phyloP scores from a whole-genome alignment of 768 basidiomycete species.

The Agrocybe chaxingu region DNA sequence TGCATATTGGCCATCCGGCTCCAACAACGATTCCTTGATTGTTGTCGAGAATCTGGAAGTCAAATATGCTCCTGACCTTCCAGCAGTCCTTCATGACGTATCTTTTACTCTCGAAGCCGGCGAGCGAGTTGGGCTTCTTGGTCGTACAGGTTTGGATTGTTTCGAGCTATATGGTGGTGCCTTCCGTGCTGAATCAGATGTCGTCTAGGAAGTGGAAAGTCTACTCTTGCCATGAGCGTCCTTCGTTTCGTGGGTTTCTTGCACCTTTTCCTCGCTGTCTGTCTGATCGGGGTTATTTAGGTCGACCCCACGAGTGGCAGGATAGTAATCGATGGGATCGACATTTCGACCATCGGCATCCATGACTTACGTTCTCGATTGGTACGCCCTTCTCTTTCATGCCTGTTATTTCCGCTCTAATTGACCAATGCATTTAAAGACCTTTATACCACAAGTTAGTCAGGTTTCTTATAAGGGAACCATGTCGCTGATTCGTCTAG shows the following conservation, averaged over 20 bases:
- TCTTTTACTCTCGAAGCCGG: slow-evolving; percentile 68
- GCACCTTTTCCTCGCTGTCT: slow-evolving; percentile 63
- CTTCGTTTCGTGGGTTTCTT: slow-evolving; percentile 60
- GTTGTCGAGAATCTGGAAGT: slow-evolving; percentile 72
- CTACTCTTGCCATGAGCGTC: slow-evolving; percentile 76
- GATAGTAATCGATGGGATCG: slow-evolving; percentile 85
- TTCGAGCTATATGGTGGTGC: neutral
- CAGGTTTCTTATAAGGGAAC: neutral
- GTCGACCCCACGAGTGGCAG: slow-evolving; percentile 73
- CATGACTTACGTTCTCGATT: slow-evolving; percentile 78
- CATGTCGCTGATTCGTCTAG: slow-evolving; percentile 17
- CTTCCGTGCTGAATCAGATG: neutral
- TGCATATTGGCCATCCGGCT: slow-evolving; percentile 89
- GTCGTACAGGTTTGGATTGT: slow-evolving; percentile 56
- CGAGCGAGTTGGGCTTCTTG: slow-evolving; percentile 78
- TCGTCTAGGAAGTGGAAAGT: slow-evolving; percentile 58
- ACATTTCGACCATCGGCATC: slow-evolving; percentile 81
- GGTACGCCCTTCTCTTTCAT: slow-evolving; percentile 34
- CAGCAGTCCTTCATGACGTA: slow-evolving; percentile 66
- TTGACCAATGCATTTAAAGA: slow-evolving; percentile 35
- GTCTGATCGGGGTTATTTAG: slow-evolving; percentile 73
- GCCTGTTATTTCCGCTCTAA: slow-evolving; percentile 1
- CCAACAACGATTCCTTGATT: slow-evolving; percentile 55
- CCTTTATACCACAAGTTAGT: slow-evolving; percentile 68
- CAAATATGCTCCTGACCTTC: slow-evolving; percentile 83